Conservation (phyloP, 805 yeast genomes). For the Starmerella sirachaensis region DNA sequence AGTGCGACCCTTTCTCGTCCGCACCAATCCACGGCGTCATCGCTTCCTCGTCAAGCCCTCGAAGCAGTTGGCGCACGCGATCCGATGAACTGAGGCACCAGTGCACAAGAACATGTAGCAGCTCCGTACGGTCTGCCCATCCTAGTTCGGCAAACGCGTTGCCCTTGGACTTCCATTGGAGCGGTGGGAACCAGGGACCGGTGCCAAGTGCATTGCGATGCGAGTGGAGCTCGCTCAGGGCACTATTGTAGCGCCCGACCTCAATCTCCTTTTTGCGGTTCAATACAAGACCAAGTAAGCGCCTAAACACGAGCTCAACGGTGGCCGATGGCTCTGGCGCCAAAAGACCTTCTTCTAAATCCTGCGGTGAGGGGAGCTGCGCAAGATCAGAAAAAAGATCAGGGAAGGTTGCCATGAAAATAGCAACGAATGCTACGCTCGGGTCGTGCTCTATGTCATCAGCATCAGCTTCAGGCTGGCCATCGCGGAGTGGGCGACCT, state of each 20-base stretch:
- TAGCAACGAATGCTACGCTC: slow-evolving; percentile 24
- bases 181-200: slow-evolving; percentile 23
- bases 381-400: slow-evolving; percentile 27
- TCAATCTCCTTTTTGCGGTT: slow-evolving; percentile 34
- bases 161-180: slow-evolving; percentile 22
- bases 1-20: slow-evolving; percentile 19
- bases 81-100: slow-evolving; percentile 29
- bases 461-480: slow-evolving; percentile 22
- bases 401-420: slow-evolving; percentile 20
- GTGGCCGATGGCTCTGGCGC: slow-evolving; percentile 16
- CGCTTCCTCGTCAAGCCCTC: slow-evolving; percentile 16
- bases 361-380: slow-evolving; percentile 30
- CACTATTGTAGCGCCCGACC: slow-evolving; percentile 28
- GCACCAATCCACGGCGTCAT: slow-evolving; percentile 21
- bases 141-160: slow-evolving; percentile 24
- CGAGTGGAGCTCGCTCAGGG: slow-evolving; percentile 31
- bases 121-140: slow-evolving; percentile 28
- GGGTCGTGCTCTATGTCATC: slow-evolving; percentile 21
- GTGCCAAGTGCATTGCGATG: slow-evolving; percentile 24
- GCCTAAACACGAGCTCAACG: slow-evolving; percentile 26
- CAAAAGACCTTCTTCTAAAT: slow-evolving; percentile 30
- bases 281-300: slow-evolving; percentile 28
- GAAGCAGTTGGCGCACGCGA: slow-evolving; percentile 21
- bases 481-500: slow-evolving; percentile 19
- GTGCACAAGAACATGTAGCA: slow-evolving; percentile 26